Evolutionary conservation across 2,329 filamentous ascomycete species (phyloP).

Genomic region (Coniochaeta sp.): DNA sequence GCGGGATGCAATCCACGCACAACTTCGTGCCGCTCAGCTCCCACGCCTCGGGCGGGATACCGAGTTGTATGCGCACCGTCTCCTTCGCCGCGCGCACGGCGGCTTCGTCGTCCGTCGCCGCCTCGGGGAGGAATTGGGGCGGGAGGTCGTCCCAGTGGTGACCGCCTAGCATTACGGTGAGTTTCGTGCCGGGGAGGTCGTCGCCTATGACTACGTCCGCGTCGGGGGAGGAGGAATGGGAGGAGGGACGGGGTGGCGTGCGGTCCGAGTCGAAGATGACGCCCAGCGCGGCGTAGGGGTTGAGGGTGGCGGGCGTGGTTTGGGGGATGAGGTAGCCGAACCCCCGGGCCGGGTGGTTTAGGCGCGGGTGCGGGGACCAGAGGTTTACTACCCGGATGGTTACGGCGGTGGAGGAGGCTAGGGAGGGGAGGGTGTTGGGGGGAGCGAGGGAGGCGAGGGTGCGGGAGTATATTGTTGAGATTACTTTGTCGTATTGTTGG

Average conservation of each 20-base stretch:
- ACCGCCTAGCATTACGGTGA: conserved; percentile 92
- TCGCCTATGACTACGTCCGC: too few species aligned
- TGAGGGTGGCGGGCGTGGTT: conserved; percentile 29
- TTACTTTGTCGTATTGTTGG: conserved; percentile 45
- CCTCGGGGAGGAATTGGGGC: conserved; percentile 46
- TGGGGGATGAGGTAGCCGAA: conserved; percentile 91
- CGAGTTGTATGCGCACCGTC: conserved; percentile 67
- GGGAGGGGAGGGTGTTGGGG: conserved; percentile 32
- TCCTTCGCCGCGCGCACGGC: conserved; percentile 62
- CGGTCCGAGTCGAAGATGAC: conserved; percentile 85
- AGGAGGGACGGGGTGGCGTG: too few species aligned
- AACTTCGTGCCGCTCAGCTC: conserved; percentile 54
- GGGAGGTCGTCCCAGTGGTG: conserved; percentile 70
- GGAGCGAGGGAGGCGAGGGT: conserved; percentile 30
- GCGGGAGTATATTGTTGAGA: conserved; percentile 55
- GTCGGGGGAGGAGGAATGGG: too few species aligned
- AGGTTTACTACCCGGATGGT: conserved; percentile 91
- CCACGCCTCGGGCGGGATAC: conserved; percentile 56
- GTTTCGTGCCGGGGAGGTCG: conserved; percentile 60
- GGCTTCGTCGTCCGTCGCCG: conserved; percentile 61
- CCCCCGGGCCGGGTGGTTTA: conserved; percentile 57
- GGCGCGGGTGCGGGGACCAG: conserved; percentile 61
- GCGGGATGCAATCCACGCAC: conserved; percentile 73
- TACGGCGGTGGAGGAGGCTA: conserved; percentile 55
- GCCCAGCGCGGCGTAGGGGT: conserved; percentile 50